Conservation (phyloP, 257 asterid genomes). For the Marsdenia floribunda region DNA sequence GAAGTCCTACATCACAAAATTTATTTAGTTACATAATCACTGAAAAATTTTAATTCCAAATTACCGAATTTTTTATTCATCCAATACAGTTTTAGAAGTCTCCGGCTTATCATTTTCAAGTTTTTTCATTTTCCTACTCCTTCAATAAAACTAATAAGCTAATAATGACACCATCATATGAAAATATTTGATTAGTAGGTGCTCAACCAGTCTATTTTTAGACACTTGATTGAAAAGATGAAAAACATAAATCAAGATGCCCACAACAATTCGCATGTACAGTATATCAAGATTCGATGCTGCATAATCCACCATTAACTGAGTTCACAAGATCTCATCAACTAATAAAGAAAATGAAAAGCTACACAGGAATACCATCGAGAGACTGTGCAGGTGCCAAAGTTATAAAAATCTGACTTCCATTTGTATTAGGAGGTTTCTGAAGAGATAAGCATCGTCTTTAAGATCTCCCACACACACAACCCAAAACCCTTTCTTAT, state of each 20-base stretch:
- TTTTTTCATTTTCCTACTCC: not conserved
- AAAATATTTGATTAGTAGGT: not conserved
- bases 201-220: not conserved
- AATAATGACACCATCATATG: not conserved
- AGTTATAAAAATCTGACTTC: conserved; percentile 95
- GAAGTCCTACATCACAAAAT: not conserved
- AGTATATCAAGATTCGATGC: not conserved
- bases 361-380: conserved; percentile 47
- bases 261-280: not conserved
- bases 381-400: conserved; percentile 93
- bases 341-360: not conserved
- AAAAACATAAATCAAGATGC: not conserved
- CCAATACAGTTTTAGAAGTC: not conserved
- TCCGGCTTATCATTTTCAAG: not conserved
- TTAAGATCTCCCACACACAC: no score
- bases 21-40: not conserved
- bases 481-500: no score
- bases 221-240: not conserved
- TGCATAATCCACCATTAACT: not conserved
- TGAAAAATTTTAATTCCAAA: not conserved
- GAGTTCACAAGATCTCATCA: not conserved
- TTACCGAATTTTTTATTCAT: not conserved
- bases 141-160: not conserved
- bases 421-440: conserved; percentile 93
- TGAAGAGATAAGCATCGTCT: no score